Evolutionary conservation across 2,329 filamentous ascomycete genomes (phyloP).

Genomic region (Cytospora mali): DNA sequence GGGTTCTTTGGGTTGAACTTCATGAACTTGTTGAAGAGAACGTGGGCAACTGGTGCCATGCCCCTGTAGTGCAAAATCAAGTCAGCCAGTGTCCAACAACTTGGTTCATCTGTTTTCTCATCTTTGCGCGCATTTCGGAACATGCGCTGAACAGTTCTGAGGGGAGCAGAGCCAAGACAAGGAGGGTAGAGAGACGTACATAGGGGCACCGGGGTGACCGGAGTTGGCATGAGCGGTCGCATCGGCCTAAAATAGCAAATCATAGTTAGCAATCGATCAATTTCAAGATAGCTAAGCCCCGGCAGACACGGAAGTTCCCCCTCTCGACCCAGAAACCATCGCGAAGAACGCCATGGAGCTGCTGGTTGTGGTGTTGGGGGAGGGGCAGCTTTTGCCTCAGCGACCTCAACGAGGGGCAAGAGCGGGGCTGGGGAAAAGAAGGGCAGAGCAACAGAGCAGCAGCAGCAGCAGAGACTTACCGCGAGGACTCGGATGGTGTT

Average conservation of each 20-base stretch:
- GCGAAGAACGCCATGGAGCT: neutral
- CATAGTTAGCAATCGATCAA: conserved; percentile 32
- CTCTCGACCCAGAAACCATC: neutral
- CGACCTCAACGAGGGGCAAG: neutral
- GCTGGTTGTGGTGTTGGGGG: neutral
- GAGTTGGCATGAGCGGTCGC: conserved; percentile 95
- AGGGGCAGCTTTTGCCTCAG: conserved; percentile 2
- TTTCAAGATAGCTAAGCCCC: neutral
- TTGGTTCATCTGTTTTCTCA: neutral
- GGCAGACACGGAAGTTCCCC: neutral
- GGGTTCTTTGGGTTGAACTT: conserved; percentile 99
- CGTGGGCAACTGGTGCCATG: conserved; percentile 93
- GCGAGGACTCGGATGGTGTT: conserved; percentile 98
- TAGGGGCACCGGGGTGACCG: conserved; percentile 97
- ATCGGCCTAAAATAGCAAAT: conserved; percentile 72
- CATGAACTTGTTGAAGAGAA: conserved; percentile 99
- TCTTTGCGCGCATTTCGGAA: neutral
- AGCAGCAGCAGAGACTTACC: conserved; percentile 63
- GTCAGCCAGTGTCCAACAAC: neutral
- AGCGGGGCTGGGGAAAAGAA: neutral
- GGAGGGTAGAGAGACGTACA: conserved; percentile 58
- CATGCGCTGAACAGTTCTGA: conserved; percentile 2
- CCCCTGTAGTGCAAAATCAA: conserved; percentile 50
- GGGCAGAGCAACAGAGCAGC: neutral
- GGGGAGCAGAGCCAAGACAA: neutral